phyloP scores from a whole-genome alignment of 1,139 yeast species.

The Protomyces pachydermus region DNA sequence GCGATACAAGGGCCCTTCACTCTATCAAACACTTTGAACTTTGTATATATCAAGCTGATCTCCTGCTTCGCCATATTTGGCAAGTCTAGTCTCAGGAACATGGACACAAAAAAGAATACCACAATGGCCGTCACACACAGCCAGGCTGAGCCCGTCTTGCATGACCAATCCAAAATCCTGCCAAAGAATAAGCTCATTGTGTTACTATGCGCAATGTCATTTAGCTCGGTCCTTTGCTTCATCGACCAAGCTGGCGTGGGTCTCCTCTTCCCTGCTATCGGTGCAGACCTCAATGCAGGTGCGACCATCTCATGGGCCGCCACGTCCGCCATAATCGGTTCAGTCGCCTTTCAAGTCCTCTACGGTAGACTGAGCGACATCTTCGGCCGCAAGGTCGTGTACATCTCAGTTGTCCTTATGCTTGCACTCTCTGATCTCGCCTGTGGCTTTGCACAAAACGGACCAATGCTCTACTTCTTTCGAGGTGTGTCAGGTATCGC shows the following conservation, averaged over 20 bases:
- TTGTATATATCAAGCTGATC: no score
- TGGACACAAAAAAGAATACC: no score
- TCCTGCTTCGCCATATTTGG: no score
- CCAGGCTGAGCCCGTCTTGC: not conserved
- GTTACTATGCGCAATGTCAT: slow-evolving; percentile 25
- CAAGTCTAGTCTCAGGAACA: no score
- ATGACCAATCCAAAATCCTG: slow-evolving; percentile 28
- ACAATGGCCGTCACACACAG: not conserved
- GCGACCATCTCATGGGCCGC: slow-evolving; percentile 29
- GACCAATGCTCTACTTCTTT: slow-evolving; percentile 45
- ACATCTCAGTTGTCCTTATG: slow-evolving; percentile 46
- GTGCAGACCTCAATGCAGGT: slow-evolving; percentile 25
- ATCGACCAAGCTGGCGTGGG: slow-evolving; percentile 29
- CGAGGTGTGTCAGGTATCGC: slow-evolving; percentile 52
- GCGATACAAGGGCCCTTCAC: no score
- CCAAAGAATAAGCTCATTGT: slow-evolving; percentile 24
- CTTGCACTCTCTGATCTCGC: slow-evolving; percentile 46
- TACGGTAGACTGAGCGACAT: slow-evolving; percentile 53
- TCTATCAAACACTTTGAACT: no score
- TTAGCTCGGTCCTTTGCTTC: slow-evolving; percentile 21
- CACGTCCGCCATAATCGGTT: slow-evolving; percentile 31
- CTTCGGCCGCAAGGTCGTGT: slow-evolving; percentile 48
- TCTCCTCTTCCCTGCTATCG: slow-evolving; percentile 29
- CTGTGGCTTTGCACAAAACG: slow-evolving; percentile 45
- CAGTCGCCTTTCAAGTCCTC: slow-evolving; percentile 35